These are phyloP conservation scores for Beauveria pseudobassiana DNA, from an alignment of 2,329 filamentous ascomycete species.

Conservation along the genomic window DNA sequence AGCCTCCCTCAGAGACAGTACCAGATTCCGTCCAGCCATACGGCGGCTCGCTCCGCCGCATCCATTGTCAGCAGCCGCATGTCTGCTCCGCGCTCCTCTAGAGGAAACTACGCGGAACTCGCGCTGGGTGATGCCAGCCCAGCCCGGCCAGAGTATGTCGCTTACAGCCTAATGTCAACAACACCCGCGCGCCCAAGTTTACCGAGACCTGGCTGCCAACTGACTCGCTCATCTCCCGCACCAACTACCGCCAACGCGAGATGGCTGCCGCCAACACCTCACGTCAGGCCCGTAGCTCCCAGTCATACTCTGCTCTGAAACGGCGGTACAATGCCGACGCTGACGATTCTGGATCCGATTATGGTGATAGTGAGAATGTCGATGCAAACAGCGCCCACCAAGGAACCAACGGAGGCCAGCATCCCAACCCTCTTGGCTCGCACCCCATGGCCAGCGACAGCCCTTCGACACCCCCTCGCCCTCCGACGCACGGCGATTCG, in stretches of 20 bases:
- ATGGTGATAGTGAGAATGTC: slow-evolving; percentile 28
- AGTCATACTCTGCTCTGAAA: slow-evolving; percentile 39
- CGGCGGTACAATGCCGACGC: slow-evolving; percentile 37
- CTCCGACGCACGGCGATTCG: neutral
- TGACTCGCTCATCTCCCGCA: slow-evolving; percentile 46
- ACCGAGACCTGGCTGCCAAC: slow-evolving; percentile 49
- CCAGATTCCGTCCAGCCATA: slow-evolving; percentile 37
- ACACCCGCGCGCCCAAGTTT: slow-evolving; percentile 36
- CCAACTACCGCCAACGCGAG: slow-evolving; percentile 43
- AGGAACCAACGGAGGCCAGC: slow-evolving; percentile 21
- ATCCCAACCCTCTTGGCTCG: slow-evolving; percentile 47
- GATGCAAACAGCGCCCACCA: slow-evolving; percentile 12
- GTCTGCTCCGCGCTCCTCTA: slow-evolving; percentile 31
- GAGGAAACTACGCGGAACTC: slow-evolving; percentile 43
- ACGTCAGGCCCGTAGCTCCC: slow-evolving; percentile 24
- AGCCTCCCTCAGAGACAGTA: slow-evolving; percentile 51
- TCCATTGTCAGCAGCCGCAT: slow-evolving; percentile 40
- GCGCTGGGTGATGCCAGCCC: slow-evolving; percentile 34
- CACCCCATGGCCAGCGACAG: slow-evolving; percentile 31
- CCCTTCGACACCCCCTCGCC: neutral
- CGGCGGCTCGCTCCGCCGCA: slow-evolving; percentile 36
- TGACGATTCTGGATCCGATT: slow-evolving; percentile 34
- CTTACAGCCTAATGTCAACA: slow-evolving; percentile 18
- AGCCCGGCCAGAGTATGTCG: slow-evolving; percentile 19
- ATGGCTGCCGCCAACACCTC: slow-evolving; percentile 29